A percentile compares a stretch with the other conserved stretches of the same genome.
phyloP scores from a whole-genome alignment of 495 filamentous ascomycete genomes.

The Hyaloscypha hepaticicola region DNA sequence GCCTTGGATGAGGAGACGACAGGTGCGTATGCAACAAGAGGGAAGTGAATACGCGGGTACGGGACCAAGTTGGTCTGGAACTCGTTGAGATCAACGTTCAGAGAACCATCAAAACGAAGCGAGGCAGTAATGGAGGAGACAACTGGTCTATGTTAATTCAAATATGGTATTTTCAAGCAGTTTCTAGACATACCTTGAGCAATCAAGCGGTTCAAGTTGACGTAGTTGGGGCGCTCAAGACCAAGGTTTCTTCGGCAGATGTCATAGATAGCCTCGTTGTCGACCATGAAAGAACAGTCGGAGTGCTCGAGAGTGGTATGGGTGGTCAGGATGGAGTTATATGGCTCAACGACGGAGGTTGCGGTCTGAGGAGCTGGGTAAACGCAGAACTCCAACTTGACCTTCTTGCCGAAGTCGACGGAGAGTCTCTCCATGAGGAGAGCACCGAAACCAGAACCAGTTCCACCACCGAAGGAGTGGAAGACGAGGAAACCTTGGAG shows the following conservation, averaged over 20 bases:
- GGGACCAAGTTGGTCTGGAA: conserved; percentile 99
- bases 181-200: conserved; percentile 68
- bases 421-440: conserved; percentile 97
- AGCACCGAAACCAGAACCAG: conserved; percentile 96
- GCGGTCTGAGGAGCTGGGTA: conserved; percentile 96
- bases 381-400: conserved; percentile 98
- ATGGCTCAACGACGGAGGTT: conserved; percentile 97
- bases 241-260: conserved; percentile 97
- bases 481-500: conserved; percentile 99
- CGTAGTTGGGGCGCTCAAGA: conserved; percentile 94
- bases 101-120: conserved; percentile 95
- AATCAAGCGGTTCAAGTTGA: conserved; percentile 97
- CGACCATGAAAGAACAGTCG: conserved; percentile 99
- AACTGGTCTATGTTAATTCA: conserved; percentile 47
- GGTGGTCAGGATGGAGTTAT: conserved; percentile 98
- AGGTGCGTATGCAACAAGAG: conserved; percentile 92
- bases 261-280: conserved; percentile 99
- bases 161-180: not conserved
- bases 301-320: conserved; percentile 99
- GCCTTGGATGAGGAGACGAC: conserved; percentile 92
- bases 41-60: conserved; percentile 99
- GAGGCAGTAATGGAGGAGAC: conserved; percentile 98
- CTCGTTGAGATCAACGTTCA: conserved; percentile 99
- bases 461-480: conserved; percentile 99
- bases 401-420: conserved; percentile 98